A percentile compares a stretch with the other conserved stretches of the same genome.
These are phyloP conservation scores for Durotheca rogersii DNA, from an alignment of 495 filamentous ascomycete species.

Conservation along the genomic window DNA sequence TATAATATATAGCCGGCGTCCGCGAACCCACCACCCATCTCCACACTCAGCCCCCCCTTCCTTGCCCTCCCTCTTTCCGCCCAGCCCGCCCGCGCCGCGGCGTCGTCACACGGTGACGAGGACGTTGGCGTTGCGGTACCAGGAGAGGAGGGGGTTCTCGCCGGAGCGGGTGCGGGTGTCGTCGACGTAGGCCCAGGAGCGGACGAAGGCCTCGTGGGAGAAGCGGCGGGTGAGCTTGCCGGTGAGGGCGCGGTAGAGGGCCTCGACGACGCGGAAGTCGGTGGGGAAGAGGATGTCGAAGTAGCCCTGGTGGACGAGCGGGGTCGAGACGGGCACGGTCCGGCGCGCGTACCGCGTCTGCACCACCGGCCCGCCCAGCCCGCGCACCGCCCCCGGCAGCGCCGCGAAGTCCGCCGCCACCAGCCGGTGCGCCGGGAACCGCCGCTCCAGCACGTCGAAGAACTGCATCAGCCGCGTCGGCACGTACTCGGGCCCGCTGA, in stretches of 20 bases:
- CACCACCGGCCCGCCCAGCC: slow-evolving; percentile 89
- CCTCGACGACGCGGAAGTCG: slow-evolving; percentile 83
- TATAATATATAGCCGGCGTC: too few relatives aligned
- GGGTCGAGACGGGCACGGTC: slow-evolving; percentile 86
- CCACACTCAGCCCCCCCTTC: too few relatives aligned
- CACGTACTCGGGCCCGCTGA: slow-evolving; percentile 84
- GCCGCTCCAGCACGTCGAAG: slow-evolving; percentile 81
- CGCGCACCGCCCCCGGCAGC: slow-evolving; percentile 77
- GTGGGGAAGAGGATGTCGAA: slow-evolving; percentile 99
- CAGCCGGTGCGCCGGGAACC: slow-evolving; percentile 86
- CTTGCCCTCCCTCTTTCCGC: background rate
- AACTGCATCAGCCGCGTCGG: slow-evolving; percentile 95
- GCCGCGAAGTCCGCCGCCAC: slow-evolving; percentile 88
- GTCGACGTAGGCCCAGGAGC: slow-evolving; percentile 82
- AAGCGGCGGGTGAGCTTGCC: slow-evolving; percentile 83
- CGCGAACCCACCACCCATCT: too few relatives aligned
- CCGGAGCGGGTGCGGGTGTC: slow-evolving; percentile 85
- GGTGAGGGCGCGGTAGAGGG: slow-evolving; percentile 86
- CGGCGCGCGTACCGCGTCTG: slow-evolving; percentile 86
- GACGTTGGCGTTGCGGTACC: slow-evolving; percentile 93
- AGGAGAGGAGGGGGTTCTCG: slow-evolving; percentile 88
- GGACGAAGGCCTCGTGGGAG: slow-evolving; percentile 87
- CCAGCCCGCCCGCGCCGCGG: too few relatives aligned
- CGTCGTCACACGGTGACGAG: slow-evolving; percentile 78
- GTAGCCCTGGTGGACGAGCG: slow-evolving; percentile 94